A percentile compares a stretch with the other conserved stretches of the same genome.
These are phyloP conservation scores for Primulina eburnea DNA, from an alignment of 257 asterid species.

Conservation along the genomic window DNA sequence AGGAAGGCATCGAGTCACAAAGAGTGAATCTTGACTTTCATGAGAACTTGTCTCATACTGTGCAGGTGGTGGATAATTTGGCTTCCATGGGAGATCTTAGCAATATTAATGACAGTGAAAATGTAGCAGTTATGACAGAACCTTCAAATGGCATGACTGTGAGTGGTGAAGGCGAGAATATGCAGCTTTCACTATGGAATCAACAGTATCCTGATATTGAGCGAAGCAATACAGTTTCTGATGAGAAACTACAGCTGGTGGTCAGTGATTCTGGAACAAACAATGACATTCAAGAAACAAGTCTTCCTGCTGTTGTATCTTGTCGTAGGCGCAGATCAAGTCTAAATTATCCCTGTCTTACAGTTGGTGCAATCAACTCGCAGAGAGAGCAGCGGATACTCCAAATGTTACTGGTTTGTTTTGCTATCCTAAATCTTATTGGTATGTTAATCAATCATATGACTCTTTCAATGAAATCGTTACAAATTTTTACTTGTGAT, in stretches of 20 bases:
- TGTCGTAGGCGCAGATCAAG: slow-evolving; percentile 50
- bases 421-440: slow-evolving; percentile 24
- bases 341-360: slow-evolving; percentile 56
- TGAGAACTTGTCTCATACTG: slow-evolving; percentile 37
- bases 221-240: slow-evolving; percentile 33
- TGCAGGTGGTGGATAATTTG: slow-evolving; percentile 37
- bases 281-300: slow-evolving; percentile 31
- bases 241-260: slow-evolving; percentile 34
- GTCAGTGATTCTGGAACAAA: slow-evolving; percentile 31
- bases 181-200: slow-evolving; percentile 37
- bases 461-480: slow-evolving; percentile 25
- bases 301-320: slow-evolving; percentile 34
- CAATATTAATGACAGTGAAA: slow-evolving; percentile 30
- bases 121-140: slow-evolving; percentile 34
- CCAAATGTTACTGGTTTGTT: slow-evolving; percentile 75
- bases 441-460: slow-evolving; percentile 21
- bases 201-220: slow-evolving; percentile 36
- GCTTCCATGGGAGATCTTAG: slow-evolving; percentile 35
- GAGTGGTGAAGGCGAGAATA: slow-evolving; percentile 34
- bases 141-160: slow-evolving; percentile 34
- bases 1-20: slow-evolving; percentile 33
- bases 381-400: slow-evolving; percentile 83
- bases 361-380: slow-evolving; percentile 45
- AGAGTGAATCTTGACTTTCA: slow-evolving; percentile 28
- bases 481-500: slow-evolving; percentile 28